Conservation (phyloP, 2,329 filamentous ascomycete species). For the Aspergillus hortae region DNA sequence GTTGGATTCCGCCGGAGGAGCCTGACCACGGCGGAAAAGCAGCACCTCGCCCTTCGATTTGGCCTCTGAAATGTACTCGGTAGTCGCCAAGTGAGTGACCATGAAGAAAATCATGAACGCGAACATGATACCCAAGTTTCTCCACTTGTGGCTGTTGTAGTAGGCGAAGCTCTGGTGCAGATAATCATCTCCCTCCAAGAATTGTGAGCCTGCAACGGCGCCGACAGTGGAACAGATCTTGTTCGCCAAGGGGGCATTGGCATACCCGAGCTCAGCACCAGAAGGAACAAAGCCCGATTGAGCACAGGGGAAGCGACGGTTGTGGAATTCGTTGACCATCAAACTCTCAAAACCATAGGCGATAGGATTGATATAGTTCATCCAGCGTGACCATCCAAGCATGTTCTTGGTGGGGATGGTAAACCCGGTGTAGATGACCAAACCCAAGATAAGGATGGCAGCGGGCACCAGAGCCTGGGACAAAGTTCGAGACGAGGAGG, state of each 20-base stretch:
- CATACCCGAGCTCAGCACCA: constrained; percentile 34
- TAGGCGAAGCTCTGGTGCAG: constrained; percentile 55
- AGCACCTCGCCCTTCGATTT: constrained; percentile 2
- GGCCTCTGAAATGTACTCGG: constrained; percentile 44
- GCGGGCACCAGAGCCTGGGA: constrained; percentile 53
- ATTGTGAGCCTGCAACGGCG: constrained; percentile 48
- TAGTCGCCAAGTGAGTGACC: constrained; percentile 49
- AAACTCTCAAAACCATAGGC: constrained; percentile 74
- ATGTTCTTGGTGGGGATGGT: constrained; percentile 52
- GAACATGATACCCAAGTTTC: constrained; percentile 64
- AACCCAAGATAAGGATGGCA: constrained; percentile 40
- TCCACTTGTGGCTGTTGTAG: constrained; percentile 57
- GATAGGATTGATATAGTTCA: constrained; percentile 73
- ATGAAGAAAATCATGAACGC: constrained; percentile 60
- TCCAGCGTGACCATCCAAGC: constrained; percentile 74
- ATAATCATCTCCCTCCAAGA: constrained; percentile 60
- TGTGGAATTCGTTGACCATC: constrained; percentile 77
- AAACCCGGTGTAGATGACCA: constrained; percentile 46
- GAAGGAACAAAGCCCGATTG: constrained; percentile 35
- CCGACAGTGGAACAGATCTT: constrained; percentile 58
- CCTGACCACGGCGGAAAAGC: constrained; percentile 1
- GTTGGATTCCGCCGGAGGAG: not conserved
- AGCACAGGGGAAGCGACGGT: constrained; percentile 54
- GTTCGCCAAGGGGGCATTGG: constrained; percentile 25
- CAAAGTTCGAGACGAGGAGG: constrained; percentile 65